phyloP scores from a whole-genome alignment of 345 rosid species.

The Hirschfeldia incana region DNA sequence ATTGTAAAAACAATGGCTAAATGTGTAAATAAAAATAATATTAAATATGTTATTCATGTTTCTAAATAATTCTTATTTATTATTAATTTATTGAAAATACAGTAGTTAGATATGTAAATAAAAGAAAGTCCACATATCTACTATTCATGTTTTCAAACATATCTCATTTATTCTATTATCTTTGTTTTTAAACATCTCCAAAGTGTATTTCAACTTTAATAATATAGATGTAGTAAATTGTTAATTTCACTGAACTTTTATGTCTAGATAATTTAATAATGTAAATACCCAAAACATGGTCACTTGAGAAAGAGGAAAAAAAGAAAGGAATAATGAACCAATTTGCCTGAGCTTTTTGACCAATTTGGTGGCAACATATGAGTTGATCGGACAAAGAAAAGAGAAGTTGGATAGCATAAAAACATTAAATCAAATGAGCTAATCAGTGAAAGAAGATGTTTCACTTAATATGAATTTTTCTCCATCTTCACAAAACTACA shows the following conservation, averaged over 20 bases:
- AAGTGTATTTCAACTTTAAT: too few relatives aligned
- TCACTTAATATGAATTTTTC: slow-evolving; percentile 32
- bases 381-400: slow-evolving; percentile 23
- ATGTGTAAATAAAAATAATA: too few relatives aligned
- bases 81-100: too few relatives aligned
- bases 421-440: slow-evolving; percentile 6
- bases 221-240: neutral
- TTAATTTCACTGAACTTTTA: neutral
- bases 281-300: neutral
- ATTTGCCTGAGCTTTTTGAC: slow-evolving; percentile 37
- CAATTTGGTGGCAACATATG: slow-evolving; percentile 26
- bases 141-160: too few relatives aligned
- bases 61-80: too few relatives aligned
- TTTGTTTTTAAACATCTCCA: too few relatives aligned
- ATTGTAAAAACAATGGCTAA: too few relatives aligned
- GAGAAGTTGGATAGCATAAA: neutral
- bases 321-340: neutral
- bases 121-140: too few relatives aligned
- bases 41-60: too few relatives aligned
- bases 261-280: neutral
- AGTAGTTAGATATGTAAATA: too few relatives aligned
- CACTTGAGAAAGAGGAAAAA: neutral
- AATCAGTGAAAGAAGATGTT: slow-evolving; percentile 23
- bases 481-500: slow-evolving; percentile 6
- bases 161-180: too few relatives aligned